Conservation (phyloP, 306 rosid genomes). For the Delonix regia region DNA sequence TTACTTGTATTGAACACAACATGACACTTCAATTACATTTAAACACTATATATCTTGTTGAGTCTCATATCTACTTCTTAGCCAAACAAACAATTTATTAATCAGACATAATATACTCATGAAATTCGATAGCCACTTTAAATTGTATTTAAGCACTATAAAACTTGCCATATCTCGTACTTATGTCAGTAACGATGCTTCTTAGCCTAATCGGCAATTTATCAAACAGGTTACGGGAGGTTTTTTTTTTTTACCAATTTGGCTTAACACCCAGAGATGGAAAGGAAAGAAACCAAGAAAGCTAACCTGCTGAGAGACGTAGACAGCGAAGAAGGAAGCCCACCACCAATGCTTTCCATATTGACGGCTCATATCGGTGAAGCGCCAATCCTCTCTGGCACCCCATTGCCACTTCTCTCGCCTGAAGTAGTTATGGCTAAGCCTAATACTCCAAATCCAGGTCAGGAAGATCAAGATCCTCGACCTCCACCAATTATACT, state of each 20-base stretch:
- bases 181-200: background rate
- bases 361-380: conserved; percentile 66
- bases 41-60: background rate
- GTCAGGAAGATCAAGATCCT: conserved; percentile 63
- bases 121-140: no score
- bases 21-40: background rate
- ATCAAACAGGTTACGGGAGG: background rate
- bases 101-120: background rate
- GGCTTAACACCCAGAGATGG: background rate
- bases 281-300: background rate
- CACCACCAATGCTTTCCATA: conserved; percentile 90
- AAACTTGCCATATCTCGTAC: background rate
- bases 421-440: conserved; percentile 83
- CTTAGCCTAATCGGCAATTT: background rate
- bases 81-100: background rate
- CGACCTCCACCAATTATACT: conserved; percentile 70
- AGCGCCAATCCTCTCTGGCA: conserved; percentile 90
- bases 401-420: conserved; percentile 95
- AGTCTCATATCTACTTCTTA: background rate
- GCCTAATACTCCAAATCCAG: conserved; percentile 82
- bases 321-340: conserved; percentile 85
- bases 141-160: background rate
- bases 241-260: background rate
- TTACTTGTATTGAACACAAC: no score
- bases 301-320: conserved; percentile 76